Base-by-base conservation (phyloP, 495 filamentous ascomycete species). In the Amorphotheca resinae region DNA sequence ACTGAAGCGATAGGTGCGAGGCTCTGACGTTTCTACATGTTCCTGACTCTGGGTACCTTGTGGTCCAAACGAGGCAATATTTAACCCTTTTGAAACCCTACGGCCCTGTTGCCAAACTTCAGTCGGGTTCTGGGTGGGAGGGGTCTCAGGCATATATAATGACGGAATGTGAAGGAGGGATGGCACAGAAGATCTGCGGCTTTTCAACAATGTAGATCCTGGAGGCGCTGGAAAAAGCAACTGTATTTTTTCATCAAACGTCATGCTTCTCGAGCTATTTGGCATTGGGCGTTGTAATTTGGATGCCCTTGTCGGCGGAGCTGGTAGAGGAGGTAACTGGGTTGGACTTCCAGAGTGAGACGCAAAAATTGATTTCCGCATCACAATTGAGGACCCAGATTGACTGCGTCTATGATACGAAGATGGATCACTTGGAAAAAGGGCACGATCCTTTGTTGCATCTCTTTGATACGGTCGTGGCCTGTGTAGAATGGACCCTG, bases 401-500 rank as follows among this genome's bases (percentile, higher is more conserved):
- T 62, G 68, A 41, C 58, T 67, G 22, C 68, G 57, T 40, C 50
- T 60, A 48, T 70, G 67, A 3, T 48, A 38, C 48, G 58, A 49
- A 36, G 60, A 55, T 2, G 61, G 46, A 40, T 71, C 68, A 6
- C 60, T 58, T 4, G 61, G 62, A 21, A 64, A 65, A n/a, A 65
- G 46, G 41, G 54, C 54, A 3, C 61, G 54, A 42, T 64, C 60
- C 8, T 58, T 52, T 23, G 62, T 58, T 2, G 56, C 45, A 39
- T 70, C 65, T 33, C 67, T 57, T 1, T 64, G 66, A 44, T 69
- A 66, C 7, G 71, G 71, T n/a, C 71, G 62, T 16, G 71, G 71
- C 12, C 71, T 56, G 40, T 73, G 62, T 4, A 74, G 57, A 20
- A 73, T 49, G 3, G 54, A 54, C 22, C 42, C 41, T 5, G 46